Evolutionary conservation across 345 rosid genomes (phyloP), one percentile per base, ranked within the genome.

Genomic region (Clausena lansium): DNA sequence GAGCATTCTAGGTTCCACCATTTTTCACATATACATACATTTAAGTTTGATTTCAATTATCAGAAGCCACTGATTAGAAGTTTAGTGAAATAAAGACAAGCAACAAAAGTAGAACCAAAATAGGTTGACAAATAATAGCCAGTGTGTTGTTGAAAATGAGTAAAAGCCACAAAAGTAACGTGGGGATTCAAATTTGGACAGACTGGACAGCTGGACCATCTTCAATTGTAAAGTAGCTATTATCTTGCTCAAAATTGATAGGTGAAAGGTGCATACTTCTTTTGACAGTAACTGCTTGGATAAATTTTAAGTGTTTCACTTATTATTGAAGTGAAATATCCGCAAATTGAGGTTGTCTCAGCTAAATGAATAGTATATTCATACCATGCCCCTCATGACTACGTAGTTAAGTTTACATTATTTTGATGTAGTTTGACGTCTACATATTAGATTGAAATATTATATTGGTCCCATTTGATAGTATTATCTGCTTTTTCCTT

Each of bases 271-370:
- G 28, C 75, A 1, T 22, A 9, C 7, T 27, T 10, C 28, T 59
- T 72, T 36, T 11, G 28, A 22, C 39, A 24, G 76, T 2, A 60
- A 59, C 24, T 73, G 36, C 39, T n/a, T 60, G 17, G 76, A 19
- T 38, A 54, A 41, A 73, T 36, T 47, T 65, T 72, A 15, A 74
- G 58, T 39, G 75, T 27, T 71, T 71, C 75, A 32, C 32, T 58
- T 14, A 17, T n/a, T n/a, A 55, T 33, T 33, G 58, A 72, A 55
- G 15, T 30, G 13, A 36, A 58, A 36, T 57, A 36, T 50, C 20
- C n/a, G 22, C 32, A 35, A 57, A 35, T 36, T 74, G 61, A 39
- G 4, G 14, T 3, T 35, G 65, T 11, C 64, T 60, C 28, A 20
- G 39, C 27, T 19, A 71, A 35, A 33, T 39, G 14, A 68, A 55